Conservation (phyloP, 768 basidiomycete species). For the Boletus bicolor region DNA sequence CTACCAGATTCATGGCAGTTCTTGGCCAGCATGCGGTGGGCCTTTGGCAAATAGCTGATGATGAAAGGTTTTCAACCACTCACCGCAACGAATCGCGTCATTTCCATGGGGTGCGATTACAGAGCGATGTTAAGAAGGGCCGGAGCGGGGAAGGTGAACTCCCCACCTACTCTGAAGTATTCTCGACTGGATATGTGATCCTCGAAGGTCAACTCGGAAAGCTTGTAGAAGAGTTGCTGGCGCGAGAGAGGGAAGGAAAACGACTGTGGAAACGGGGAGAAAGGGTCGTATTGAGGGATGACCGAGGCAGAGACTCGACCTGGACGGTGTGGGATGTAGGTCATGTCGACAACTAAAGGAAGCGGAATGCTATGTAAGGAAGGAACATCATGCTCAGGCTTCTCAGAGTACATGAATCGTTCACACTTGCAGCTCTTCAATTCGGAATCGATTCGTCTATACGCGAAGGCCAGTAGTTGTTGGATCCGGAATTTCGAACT, state of each 20-base stretch:
- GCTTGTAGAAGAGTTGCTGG: neutral
- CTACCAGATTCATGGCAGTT: conserved; percentile 20
- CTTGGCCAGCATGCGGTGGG: conserved; percentile 17
- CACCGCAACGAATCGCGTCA: neutral
- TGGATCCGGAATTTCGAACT: too few species aligned
- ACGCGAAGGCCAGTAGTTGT: too few species aligned
- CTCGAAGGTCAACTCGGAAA: conserved; percentile 10
- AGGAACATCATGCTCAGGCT: too few species aligned
- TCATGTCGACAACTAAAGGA: neutral
- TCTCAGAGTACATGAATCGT: too few species aligned
- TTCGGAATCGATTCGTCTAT: too few species aligned
- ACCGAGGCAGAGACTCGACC: neutral
- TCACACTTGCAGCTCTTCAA: too few species aligned
- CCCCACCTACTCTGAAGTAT: neutral
- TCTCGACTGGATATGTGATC: conserved; percentile 7
- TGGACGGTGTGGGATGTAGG: conserved; percentile 23
- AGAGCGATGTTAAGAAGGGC: neutral
- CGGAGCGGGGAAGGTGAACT: neutral
- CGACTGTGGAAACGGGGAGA: conserved; percentile 8
- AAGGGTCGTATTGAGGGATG: neutral
- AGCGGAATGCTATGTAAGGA: neutral
- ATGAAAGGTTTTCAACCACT: neutral
- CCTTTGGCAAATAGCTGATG: conserved; percentile 1
- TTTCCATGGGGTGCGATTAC: conserved; percentile 9
- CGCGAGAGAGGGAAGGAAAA: conserved; percentile 1